Percentiles rank a stretch among this genome's conserved stretches.
Evolutionary conservation across 2,329 filamentous ascomycete species (phyloP).

Genomic region (Davidsoniella virescens): DNA sequence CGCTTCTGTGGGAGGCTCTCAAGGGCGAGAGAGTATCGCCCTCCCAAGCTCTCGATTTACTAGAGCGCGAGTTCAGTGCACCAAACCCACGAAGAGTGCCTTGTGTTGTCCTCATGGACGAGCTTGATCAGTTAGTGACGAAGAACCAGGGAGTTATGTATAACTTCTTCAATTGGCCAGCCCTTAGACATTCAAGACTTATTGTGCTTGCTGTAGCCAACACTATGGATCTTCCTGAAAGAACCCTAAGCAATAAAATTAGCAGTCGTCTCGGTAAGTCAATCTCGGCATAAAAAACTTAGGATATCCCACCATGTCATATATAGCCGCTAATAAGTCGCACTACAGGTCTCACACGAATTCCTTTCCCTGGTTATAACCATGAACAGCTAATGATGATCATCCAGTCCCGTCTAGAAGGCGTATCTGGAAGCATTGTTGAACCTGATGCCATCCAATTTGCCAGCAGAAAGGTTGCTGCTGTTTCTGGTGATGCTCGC

Average conservation of each 20-base stretch:
- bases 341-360: conserved; percentile 55
- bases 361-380: conserved; percentile 94
- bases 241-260: conserved; percentile 96
- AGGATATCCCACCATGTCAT: neutral
- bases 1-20: conserved; percentile 86
- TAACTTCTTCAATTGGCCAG: conserved; percentile 99
- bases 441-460: conserved; percentile 91
- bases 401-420: conserved; percentile 81
- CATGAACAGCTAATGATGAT: conserved; percentile 96
- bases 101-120: conserved; percentile 96
- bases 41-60: conserved; percentile 73
- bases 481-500: conserved; percentile 85
- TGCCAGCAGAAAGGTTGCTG: conserved; percentile 87
- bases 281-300: neutral
- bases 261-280: conserved; percentile 59
- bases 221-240: conserved; percentile 94
- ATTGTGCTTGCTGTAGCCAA: conserved; percentile 97
- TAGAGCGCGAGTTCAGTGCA: conserved; percentile 84
- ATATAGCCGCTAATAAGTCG: neutral
- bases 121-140: conserved; percentile 92
- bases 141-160: conserved; percentile 99
- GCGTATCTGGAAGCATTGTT: conserved; percentile 77
- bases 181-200: conserved; percentile 72
- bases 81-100: conserved; percentile 82
- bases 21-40: conserved; percentile 87